phyloP scores from a whole-genome alignment of 176 grass and related monocot genomes.

The Pontederia crassipes region DNA sequence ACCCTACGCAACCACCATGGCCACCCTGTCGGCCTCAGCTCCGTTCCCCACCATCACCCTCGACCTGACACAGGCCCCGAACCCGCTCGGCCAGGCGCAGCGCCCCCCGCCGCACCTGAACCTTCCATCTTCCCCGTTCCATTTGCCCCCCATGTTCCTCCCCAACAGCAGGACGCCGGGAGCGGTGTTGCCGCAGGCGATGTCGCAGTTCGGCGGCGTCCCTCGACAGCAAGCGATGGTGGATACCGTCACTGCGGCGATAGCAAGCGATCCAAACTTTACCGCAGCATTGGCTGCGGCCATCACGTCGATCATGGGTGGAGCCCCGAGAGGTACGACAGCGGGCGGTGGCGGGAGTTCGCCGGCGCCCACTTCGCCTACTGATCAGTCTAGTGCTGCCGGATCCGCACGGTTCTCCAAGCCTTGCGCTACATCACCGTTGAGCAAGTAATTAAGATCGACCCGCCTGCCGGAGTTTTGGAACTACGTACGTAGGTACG shows the following conservation, averaged over 20 bases:
- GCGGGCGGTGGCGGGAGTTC: neutral
- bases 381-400: too few relatives aligned
- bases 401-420: too few relatives aligned
- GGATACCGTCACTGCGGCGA: constrained; percentile 11
- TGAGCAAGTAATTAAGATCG: too few relatives aligned
- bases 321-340: neutral
- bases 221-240: constrained; percentile 1
- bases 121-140: neutral
- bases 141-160: neutral
- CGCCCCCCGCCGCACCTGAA: neutral
- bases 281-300: constrained; percentile 16
- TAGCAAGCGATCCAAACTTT: constrained; percentile 16
- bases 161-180: neutral
- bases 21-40: constrained; percentile 14
- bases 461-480: too few relatives aligned
- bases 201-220: neutral
- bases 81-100: neutral
- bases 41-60: constrained; percentile 21
- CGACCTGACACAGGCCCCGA: constrained; percentile 5
- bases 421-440: too few relatives aligned
- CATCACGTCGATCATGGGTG: constrained; percentile 11
- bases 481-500: too few relatives aligned
- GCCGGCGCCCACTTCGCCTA: neutral
- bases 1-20: constrained; percentile 2
- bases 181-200: neutral